These are phyloP conservation scores for Dendrobium nobile DNA, from an alignment of 106 monocot genomes.

Conservation along the genomic window DNA sequence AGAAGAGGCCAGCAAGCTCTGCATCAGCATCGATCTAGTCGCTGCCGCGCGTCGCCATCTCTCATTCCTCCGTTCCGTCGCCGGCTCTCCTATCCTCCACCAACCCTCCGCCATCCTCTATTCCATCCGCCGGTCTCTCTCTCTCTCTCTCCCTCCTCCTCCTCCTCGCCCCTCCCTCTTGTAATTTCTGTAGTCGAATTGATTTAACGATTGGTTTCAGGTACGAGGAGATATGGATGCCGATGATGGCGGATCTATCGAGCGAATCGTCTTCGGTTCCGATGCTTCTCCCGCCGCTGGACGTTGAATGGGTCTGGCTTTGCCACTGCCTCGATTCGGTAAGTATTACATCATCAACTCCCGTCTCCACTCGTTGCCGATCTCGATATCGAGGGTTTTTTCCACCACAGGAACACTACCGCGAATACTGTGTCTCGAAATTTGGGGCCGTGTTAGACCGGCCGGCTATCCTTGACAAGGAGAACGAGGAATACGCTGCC, in stretches of 20 bases:
- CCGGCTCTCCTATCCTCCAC: slow-evolving; percentile 19
- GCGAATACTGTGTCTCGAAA: slow-evolving; percentile 62
- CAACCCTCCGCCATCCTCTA: slow-evolving; percentile 17
- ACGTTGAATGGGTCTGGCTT: slow-evolving; percentile 86
- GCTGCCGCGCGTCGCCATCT: slow-evolving; percentile 45
- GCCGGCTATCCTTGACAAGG: slow-evolving; percentile 75
- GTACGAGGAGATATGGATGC: slow-evolving; percentile 90
- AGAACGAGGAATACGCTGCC: slow-evolving; percentile 71
- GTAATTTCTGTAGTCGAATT: not conserved
- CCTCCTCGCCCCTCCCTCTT: not conserved
- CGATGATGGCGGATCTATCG: slow-evolving; percentile 44
- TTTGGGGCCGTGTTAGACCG: slow-evolving; percentile 64
- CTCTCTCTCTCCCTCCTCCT: not conserved
- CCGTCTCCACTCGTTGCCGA: not conserved
- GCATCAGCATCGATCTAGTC: slow-evolving; percentile 46
- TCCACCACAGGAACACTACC: slow-evolving; percentile 41
- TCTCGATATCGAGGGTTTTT: not conserved
- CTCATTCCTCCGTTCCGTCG: slow-evolving; percentile 39
- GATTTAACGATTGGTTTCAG: slow-evolving; percentile 19
- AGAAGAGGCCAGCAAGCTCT: slow-evolving; percentile 5
- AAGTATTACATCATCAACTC: not conserved
- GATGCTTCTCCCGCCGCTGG: slow-evolving; percentile 68
- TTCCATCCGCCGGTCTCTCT: slow-evolving; percentile 37
- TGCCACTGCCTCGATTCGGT: slow-evolving; percentile 77
- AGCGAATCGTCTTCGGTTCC: slow-evolving; percentile 10